Percentiles rank a stretch among this genome's conserved stretches.
Conservation (phyloP, 2,329 filamentous ascomycete genomes). For the Fusarium subtropicale region DNA sequence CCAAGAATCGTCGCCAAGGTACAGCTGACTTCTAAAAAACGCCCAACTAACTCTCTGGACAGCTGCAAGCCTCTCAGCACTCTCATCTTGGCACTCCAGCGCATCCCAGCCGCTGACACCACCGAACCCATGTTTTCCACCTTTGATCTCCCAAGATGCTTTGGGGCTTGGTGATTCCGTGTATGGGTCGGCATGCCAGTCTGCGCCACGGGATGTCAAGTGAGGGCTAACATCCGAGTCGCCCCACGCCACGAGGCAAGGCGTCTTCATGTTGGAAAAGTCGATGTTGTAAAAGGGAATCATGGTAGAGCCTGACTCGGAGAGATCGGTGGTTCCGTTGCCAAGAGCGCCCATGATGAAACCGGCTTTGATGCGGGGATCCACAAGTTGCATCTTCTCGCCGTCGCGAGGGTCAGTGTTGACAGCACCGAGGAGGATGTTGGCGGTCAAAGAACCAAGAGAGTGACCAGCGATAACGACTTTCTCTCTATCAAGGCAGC, state of each 20-base stretch:
- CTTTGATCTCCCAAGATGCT: conserved; percentile 34
- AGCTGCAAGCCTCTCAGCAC: conserved; percentile 36
- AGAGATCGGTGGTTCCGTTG: conserved; percentile 26
- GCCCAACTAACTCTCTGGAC: conserved; percentile 45
- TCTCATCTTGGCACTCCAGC: conserved; percentile 43
- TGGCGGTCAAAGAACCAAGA: conserved; percentile 38
- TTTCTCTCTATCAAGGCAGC: conserved; percentile 39
- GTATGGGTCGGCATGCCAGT: conserved; percentile 46
- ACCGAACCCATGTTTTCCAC: conserved; percentile 45
- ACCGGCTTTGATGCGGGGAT: conserved; percentile 44
- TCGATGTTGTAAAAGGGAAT: conserved; percentile 38
- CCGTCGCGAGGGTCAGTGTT: conserved; percentile 44
- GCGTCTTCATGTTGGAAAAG: conserved; percentile 38
- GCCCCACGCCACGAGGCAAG: conserved; percentile 43
- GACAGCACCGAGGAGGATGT: conserved; percentile 33
- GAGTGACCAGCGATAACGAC: conserved; percentile 46
- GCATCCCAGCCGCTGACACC: conserved; percentile 47
- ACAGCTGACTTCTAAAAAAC: conserved; percentile 42
- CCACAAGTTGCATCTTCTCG: conserved; percentile 11
- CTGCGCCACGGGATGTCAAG: conserved; percentile 37
- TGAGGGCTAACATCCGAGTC: conserved; percentile 41
- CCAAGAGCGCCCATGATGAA: conserved; percentile 43
- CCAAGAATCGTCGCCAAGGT: conserved; percentile 38
- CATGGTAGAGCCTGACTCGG: conserved; percentile 20
- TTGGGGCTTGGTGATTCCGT: conserved; percentile 33